Evolutionary conservation across 192 early-diverging fungal genomes (phyloP), one percentile per base, ranked within the genome.

Genomic region (Spinellus fusiger): DNA sequence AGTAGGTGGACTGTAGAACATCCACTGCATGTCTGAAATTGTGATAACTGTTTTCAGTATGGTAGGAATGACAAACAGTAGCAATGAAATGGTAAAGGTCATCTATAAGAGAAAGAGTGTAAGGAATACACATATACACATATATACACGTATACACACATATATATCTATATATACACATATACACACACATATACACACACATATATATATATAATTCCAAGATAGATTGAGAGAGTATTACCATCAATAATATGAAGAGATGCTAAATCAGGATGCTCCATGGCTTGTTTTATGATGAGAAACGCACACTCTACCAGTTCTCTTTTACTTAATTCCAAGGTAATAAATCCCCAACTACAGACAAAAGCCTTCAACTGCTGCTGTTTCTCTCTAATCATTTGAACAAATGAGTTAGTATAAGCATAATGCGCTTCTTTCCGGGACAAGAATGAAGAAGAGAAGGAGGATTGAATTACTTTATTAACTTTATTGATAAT

Each of bases 1-100:
- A 94, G 65, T 88, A 89, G 34, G 90, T 92, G 40, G 89, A 81
- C 62, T 96, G 94, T 13, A 89, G 73, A 13, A 98, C 95, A 73
- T 98, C 95, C 7, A 94, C 87, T 0, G 94, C 95, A 70, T 98
- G 95, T 26, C 80, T 79, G 66, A 93, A 90, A 70, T 98, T 98
- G 76, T 98, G 95, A 73, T 93, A 95, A 5, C 90, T 89, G 68
- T 95, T 95, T 13, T 67, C 70, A 25, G 66, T 65, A 40, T 85
- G 77, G 60, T 85, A 85, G 13, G 73, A 75, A 56, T 82, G 76
- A 28, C 74, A 66, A 26, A 84, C 56, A 22, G 71, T 77, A 35
- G 79, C 66, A 1, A 83, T 66, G 56, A 83, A 79, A 23, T 71
- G 57, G 53, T 79, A 75, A 33, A 82, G 66, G 38, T 66, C 49